Evolutionary conservation across 257 asterid species (phyloP), one percentile per base, ranked within the genome.

Genomic region (Dorcoceras hygrometricum): DNA sequence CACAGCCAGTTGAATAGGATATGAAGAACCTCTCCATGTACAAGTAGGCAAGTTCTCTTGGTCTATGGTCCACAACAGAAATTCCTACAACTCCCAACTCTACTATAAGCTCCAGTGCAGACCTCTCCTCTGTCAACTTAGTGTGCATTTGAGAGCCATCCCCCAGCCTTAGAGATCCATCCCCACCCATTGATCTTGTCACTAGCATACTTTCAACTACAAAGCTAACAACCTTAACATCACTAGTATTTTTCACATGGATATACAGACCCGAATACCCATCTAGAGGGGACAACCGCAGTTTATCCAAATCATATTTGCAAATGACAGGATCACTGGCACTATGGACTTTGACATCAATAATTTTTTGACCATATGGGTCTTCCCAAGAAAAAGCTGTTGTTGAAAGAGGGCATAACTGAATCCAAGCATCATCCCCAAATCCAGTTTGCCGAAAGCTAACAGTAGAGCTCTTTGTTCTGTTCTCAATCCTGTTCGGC

Each of bases 1-100:
- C 99, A 83, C 83, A 90, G 73, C 99, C 97, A 54, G 96, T 86
- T 26, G 95, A 87, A 76, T 88, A 90, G 68, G 95, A 85, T 76
- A 88, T 72, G 79, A 76, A 88, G 66, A 93, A 81, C 75, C 91
- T 89, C 78, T 90, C 95, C 89, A 93, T 74, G 80, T 93, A 93
- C 79, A 93, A 77, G 82, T 93, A 93, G 68, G 89, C 87, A 27
- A 93, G 81, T 80, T 93, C 99, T 80, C 89, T 82, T 66, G 99
- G 99, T 79, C 62, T 86, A 73, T 87, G 95, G 76, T 93, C 97
- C 75, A 93, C 81, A 59, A 90, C 50, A 68, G 99, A 93, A 79
- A 93, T 73, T 28, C 97, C 99, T 62, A 90, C 75, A 68, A 88
- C 95, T 70, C 95, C 97, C 80, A 93, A 77, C 74, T 90, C 99